These are phyloP conservation scores for Talaromyces sp. DNA, from an alignment of 2,329 filamentous ascomycete species.

Conservation along the genomic window DNA sequence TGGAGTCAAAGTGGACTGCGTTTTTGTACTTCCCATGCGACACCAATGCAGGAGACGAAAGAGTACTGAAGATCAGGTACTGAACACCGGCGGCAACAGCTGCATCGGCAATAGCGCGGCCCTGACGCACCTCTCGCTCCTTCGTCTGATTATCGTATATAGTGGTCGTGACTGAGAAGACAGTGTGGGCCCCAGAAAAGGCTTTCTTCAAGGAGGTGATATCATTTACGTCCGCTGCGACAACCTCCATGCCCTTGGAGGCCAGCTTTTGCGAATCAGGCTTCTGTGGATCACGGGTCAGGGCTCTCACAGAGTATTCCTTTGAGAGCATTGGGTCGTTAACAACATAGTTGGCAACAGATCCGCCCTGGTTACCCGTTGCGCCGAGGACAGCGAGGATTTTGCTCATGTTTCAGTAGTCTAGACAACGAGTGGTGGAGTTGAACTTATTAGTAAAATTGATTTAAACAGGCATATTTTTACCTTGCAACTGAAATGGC, in stretches of 20 bases:
- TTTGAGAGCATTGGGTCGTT: constrained; percentile 39
- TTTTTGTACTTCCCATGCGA: constrained; percentile 27
- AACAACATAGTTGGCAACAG: constrained; percentile 45
- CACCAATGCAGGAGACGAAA: constrained; percentile 18
- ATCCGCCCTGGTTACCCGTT: constrained; percentile 57
- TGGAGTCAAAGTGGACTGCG: constrained; percentile 51
- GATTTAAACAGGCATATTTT: not conserved
- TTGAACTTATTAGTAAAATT: not conserved
- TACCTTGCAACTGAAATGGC: not conserved
- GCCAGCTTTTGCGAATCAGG: constrained; percentile 42
- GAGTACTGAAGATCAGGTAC: constrained; percentile 27
- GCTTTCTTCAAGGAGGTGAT: constrained; percentile 40
- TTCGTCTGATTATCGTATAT: constrained; percentile 20
- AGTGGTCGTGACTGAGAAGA: constrained; percentile 48
- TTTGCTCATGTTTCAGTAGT: constrained; percentile 16
- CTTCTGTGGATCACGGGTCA: constrained; percentile 48
- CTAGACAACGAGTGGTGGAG: not conserved
- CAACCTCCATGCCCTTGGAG: constrained; percentile 46
- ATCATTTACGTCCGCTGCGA: constrained; percentile 49
- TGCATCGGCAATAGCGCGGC: constrained; percentile 22
- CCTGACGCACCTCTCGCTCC: constrained; percentile 19
- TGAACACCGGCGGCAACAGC: constrained; percentile 21
- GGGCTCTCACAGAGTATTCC: constrained; percentile 49
- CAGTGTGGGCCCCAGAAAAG: constrained; percentile 43
- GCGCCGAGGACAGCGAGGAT: constrained; percentile 52